Evolutionary conservation across 176 grass and related monocot species (phyloP), one percentile per base, ranked within the genome.

Genomic region (Eragrostis curvula): DNA sequence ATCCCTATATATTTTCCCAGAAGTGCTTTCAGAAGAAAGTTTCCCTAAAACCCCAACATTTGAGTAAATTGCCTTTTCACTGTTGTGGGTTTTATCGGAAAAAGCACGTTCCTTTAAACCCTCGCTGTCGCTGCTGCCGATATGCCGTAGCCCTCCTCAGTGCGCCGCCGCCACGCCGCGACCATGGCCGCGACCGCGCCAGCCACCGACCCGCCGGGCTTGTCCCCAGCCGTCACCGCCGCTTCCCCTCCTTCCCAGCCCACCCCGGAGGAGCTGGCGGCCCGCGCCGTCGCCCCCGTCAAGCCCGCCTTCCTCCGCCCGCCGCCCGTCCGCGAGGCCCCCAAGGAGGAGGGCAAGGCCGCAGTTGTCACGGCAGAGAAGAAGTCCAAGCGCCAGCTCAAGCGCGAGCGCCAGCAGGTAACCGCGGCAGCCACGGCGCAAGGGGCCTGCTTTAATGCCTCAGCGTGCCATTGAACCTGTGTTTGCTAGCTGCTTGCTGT

Each of bases 311-410:
- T 91, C 86, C 92, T 98, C 51, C 79, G 92, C 25, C 90, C 90
- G 18, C 84, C 95, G 25, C 92, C 90, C 27, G 83, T 84, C 71
- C 88, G 90, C 53, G 84, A 84, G 65, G 27, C 50, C 57, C 68
- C 92, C 77, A 65, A 50, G 68, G 92, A 86, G 42, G 79, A 87
- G 61, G 20, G 81, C 17, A 75, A 64, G 51, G 57, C 46, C 42
- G 70, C 46, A 75, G 81, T 48, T 2, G 75, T 85, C 46, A 68
- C 80, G 70, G 92, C 70, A 66, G 95, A 93, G 83, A 98, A 98
- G 86, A 98, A 93, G 84, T 98, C 92, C 29, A 88, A 90, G 90
- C 79, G 84, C 51, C 92, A 98, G 81, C 71, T 95, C 77, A 98
- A 87, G 84, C 89, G 88, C 21, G 95, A 98, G 46, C 90, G 90